Evolutionary conservation across 371 early-diverging fungal species (phyloP).

Genomic region (Catenaria anguillulae): DNA sequence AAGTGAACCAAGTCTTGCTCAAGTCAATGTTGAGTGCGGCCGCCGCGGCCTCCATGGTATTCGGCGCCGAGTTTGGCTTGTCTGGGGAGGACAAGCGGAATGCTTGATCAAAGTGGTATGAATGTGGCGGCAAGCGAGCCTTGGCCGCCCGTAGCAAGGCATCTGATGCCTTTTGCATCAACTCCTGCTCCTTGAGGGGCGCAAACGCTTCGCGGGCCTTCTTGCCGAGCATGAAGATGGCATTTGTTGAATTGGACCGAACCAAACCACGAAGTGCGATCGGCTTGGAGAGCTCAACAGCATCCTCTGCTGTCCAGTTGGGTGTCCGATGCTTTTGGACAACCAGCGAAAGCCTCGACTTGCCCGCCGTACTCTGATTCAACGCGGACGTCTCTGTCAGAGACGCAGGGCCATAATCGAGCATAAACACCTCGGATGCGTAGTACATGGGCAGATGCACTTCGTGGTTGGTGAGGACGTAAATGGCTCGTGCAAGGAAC

Average conservation of each 20-base stretch:
- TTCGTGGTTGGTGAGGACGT: not conserved
- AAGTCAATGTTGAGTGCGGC: not conserved
- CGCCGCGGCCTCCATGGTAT: not conserved
- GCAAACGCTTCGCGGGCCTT: not conserved
- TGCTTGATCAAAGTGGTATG: not conserved
- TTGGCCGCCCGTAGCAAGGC: not conserved
- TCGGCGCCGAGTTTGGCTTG: too few relatives aligned
- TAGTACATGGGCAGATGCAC: constrained; percentile 3
- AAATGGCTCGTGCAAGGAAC: not conserved
- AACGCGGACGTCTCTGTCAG: too few relatives aligned
- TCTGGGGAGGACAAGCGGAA: not conserved
- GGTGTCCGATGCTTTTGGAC: too few relatives aligned
- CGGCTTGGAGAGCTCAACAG: not conserved
- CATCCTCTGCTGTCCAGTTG: not conserved
- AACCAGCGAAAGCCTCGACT: too few relatives aligned
- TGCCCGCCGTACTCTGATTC: too few relatives aligned
- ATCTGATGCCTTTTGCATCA: not conserved
- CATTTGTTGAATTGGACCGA: not conserved
- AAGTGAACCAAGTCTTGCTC: constrained; percentile 6
- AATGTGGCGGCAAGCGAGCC: not conserved
- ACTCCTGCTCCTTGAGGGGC: not conserved
- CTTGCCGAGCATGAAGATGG: not conserved
- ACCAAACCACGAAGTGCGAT: not conserved
- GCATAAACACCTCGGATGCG: constrained; percentile 1
- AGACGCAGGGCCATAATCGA: too few relatives aligned